Conservation (phyloP, 441 rosid genomes). For the Eutrema salsugineum region DNA sequence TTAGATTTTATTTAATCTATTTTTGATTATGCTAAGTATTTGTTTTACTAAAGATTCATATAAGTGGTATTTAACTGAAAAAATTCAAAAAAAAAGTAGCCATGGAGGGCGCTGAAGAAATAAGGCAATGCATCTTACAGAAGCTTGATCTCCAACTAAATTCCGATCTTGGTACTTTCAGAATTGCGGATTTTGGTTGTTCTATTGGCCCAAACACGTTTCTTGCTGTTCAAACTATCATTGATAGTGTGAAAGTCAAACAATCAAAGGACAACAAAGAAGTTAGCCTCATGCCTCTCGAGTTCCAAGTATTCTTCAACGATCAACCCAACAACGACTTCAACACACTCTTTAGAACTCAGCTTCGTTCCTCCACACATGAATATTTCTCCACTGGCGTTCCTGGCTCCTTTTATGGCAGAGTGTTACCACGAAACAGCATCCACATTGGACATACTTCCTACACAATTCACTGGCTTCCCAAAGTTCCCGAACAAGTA, state of each 20-base stretch:
- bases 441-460: slow-evolving; percentile 23
- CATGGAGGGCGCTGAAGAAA: too few species aligned
- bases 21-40: too few species aligned
- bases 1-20: too few species aligned
- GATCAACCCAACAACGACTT: slow-evolving; percentile 35
- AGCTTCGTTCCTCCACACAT: neutral
- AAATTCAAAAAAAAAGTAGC: too few species aligned
- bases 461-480: slow-evolving; percentile 29
- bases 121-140: too few species aligned
- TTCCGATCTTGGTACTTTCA: too few species aligned
- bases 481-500: slow-evolving; percentile 18
- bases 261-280: neutral
- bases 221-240: slow-evolving; percentile 7
- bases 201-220: slow-evolving; percentile 23
- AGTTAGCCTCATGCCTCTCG: neutral
- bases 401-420: slow-evolving; percentile 28
- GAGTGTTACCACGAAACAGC: slow-evolving; percentile 21
- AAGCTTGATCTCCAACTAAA: too few species aligned
- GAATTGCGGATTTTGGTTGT: slow-evolving; percentile 27
- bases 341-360: slow-evolving; percentile 33
- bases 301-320: slow-evolving; percentile 30
- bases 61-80: too few species aligned
- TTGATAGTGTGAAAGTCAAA: slow-evolving; percentile 4
- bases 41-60: too few species aligned
- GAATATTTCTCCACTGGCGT: slow-evolving; percentile 15